Base-by-base conservation (phyloP, 2,329 filamentous ascomycete genomes). In the Coniochaeta prunicola region DNA sequence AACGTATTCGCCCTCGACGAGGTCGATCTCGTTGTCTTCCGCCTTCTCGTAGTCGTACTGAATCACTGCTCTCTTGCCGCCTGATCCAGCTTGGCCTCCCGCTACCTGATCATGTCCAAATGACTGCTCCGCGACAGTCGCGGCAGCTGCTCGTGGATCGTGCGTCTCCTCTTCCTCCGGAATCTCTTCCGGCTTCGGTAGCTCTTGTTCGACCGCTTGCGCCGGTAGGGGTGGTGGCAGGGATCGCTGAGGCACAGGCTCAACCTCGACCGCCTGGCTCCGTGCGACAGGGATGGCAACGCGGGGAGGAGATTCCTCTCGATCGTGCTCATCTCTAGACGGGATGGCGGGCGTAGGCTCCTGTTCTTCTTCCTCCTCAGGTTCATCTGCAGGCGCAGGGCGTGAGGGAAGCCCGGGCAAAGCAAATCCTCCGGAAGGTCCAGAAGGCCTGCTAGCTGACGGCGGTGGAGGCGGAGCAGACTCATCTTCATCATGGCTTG, bases 41-140 rank as follows among this genome's bases (percentile, higher is more conserved):
- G 92, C 92, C 76, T 96, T 97, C 68, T 97, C 93, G 70, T 99
- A 99, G 71, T 99, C 94, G 71, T 94, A 99, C 68, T 94, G 87
- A 36, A 94, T 84, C 59, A 96, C 68, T 1, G 94, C 94, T 54
- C 86, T 85, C 70, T 87, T 83, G 57, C 89, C 81, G 13, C 69
- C 67, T 28, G 74, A 64, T n/a, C 65, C 66, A 28, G 70, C 68
- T 15, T 71, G 68, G 15, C 68, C 65, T n/a, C 72, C 67, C 10
- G 72, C 66, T 15, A 70, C 71, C 33, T 68, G 68, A 34, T 73
- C 73, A 21, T 73, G 67, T 30, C 71, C 76, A 63, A 78, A 75
- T 17, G 73, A 73, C 57, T 75, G 74, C 65, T 75, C 74, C 21
- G 81, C 82, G 13, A 83, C 80, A 54, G 81, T 79, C 57, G 79